Conservation (phyloP, 176 grass and related monocot genomes). For the Musa acuminata region DNA sequence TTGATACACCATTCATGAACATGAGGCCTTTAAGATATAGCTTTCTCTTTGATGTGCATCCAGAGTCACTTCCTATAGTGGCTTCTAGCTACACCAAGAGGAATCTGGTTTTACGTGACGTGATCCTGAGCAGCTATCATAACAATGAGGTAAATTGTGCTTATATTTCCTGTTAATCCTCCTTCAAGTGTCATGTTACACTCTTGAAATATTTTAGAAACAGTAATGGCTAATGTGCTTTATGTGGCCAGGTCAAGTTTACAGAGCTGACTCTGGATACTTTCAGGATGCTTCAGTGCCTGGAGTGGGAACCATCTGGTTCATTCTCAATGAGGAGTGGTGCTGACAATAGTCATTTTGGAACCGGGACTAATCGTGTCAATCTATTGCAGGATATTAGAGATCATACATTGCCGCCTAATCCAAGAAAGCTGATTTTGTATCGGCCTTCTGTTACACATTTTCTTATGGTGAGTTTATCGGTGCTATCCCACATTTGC, state of each 20-base stretch:
- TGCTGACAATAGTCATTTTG: constrained; percentile 38
- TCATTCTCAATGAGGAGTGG: constrained; percentile 57
- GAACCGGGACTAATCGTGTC: constrained; percentile 42
- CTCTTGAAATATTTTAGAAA: not conserved
- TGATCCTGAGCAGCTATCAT: constrained; percentile 61
- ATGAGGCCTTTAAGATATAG: constrained; percentile 84
- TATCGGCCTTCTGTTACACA: constrained; percentile 62
- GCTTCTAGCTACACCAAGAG: constrained; percentile 41
- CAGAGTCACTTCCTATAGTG: constrained; percentile 36
- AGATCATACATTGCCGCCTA: constrained; percentile 68
- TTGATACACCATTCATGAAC: constrained; percentile 73
- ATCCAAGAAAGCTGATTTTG: constrained; percentile 72
- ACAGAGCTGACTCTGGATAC: constrained; percentile 77
- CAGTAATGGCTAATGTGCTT: not conserved
- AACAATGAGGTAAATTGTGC: constrained; percentile 50
- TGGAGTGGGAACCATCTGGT: constrained; percentile 93
- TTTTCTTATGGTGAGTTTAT: constrained; percentile 60
- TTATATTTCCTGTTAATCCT: not conserved
- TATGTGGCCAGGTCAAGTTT: constrained; percentile 67
- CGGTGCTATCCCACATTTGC: not conserved
- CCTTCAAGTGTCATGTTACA: not conserved
- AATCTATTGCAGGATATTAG: constrained; percentile 73
- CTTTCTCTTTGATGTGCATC: constrained; percentile 62
- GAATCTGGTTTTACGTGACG: constrained; percentile 49
- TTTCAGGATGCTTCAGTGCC: constrained; percentile 92